Percentiles rank a stretch among this genome's conserved stretches.
phyloP scores from a whole-genome alignment of 2,329 filamentous ascomycete genomes.

The Anthostomella pinea region DNA sequence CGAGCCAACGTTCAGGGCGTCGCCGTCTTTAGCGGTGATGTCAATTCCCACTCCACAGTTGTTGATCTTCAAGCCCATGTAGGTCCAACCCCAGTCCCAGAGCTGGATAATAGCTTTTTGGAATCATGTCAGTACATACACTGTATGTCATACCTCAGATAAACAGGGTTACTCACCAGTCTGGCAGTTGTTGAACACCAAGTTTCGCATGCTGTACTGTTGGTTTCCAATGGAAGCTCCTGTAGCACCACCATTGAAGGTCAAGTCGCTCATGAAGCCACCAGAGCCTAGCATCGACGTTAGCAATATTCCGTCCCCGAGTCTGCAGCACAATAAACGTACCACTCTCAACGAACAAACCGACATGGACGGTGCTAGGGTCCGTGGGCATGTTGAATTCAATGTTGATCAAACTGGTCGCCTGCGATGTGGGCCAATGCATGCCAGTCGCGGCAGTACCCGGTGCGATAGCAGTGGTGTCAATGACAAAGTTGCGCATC shows the following conservation, averaged over 20 bases:
- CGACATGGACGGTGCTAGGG: slow-evolving; percentile 29
- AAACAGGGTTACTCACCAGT: slow-evolving; percentile 39
- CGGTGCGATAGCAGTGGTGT: slow-evolving; percentile 38
- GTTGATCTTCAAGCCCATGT: slow-evolving; percentile 59
- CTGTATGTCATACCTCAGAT: too few species aligned
- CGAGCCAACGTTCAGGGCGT: slow-evolving; percentile 62
- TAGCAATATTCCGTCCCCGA: slow-evolving; percentile 4
- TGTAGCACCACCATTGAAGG: slow-evolving; percentile 55
- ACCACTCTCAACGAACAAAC: slow-evolving; percentile 34
- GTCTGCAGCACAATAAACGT: slow-evolving; percentile 5
- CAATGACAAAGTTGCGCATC: slow-evolving; percentile 63
- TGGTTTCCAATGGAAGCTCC: slow-evolving; percentile 66
- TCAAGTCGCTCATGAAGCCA: slow-evolving; percentile 55
- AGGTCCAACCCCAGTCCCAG: slow-evolving; percentile 74
- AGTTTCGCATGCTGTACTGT: slow-evolving; percentile 67
- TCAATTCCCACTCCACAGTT: slow-evolving; percentile 60
- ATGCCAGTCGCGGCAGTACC: slow-evolving; percentile 41
- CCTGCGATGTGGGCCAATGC: slow-evolving; percentile 65
- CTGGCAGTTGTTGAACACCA: slow-evolving; percentile 62
- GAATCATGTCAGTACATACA: neutral
- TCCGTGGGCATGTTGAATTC: slow-evolving; percentile 43
- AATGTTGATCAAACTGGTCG: slow-evolving; percentile 49
- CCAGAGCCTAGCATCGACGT: slow-evolving; percentile 31
- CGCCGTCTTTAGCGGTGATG: slow-evolving; percentile 48
- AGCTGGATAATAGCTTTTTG: slow-evolving; percentile 64